Evolutionary conservation across 2,329 filamentous ascomycete genomes (phyloP), one percentile per base, ranked within the genome.

Genomic region (Cladobotryum protrusum): DNA sequence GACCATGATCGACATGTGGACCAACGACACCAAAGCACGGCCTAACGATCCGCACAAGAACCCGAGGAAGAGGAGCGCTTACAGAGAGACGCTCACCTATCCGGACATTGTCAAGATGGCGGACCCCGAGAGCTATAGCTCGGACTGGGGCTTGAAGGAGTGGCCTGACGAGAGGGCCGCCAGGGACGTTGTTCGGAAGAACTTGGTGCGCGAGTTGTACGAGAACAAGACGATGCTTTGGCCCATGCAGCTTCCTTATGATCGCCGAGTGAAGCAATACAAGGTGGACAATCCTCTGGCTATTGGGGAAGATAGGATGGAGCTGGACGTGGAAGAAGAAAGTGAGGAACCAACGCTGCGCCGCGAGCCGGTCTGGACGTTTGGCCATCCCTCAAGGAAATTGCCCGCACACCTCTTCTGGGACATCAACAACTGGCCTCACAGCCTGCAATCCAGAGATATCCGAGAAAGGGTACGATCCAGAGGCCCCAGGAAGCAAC

Each of bases 401-500:
- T 49, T 20, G 32, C 50, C 43, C 7, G 55, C 43, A 44, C 56
- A 46, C 42, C 54, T 58, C 5, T 78, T 68, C 58, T 79, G 75
- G 62, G 60, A 63, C 54, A 60, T 79, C 41, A 65, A 72, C 57
- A 68, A 74, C 36, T 80, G 76, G 76, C 75, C 75, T 34, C 40
- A 71, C 17, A 57, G 69, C 20, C 58, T 72, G 47, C 71, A 76
- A 55, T 61, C 52, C 6, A 45, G 59, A 19, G 55, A 59, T 18
- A 60, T 54, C n/a, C 63, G 64, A 45, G 50, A 58, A 12, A 45
- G 55, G 15, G 67, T 74, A 48, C 34, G 47, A 17, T 42, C 24
- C 14, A 47, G 52, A 15, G 53, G 54, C 2, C 43, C 51, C n/a
- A 17, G 47, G 51, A 33, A 13, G 35, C 29, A 20, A 33, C 42